A percentile compares a stretch with the other conserved stretches of the same genome.
phyloP scores from a whole-genome alignment of 2,329 filamentous ascomycete genomes.

The Chaetomium sp. region DNA sequence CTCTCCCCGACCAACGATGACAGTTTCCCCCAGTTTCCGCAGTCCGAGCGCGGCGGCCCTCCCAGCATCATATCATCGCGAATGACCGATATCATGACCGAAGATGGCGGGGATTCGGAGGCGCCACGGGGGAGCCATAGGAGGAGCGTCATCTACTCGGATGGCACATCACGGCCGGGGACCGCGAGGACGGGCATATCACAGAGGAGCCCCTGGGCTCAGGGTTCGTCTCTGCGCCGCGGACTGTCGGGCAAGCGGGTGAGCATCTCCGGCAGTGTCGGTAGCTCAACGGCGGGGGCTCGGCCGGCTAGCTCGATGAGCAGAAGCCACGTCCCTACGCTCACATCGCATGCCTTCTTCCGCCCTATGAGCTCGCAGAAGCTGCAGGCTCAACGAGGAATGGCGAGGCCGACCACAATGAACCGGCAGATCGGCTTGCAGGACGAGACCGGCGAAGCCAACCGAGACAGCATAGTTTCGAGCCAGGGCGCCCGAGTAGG shows the following conservation, averaged over 20 bases:
- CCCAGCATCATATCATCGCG: slow-evolving; percentile 71
- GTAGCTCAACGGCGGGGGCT: slow-evolving; percentile 49
- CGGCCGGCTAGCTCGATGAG: slow-evolving; percentile 69
- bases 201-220: slow-evolving; percentile 56
- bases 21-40: slow-evolving; percentile 47
- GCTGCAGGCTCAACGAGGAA: slow-evolving; percentile 83
- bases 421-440: slow-evolving; percentile 42
- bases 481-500: slow-evolving; percentile 45
- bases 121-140: slow-evolving; percentile 41
- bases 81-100: slow-evolving; percentile 66
- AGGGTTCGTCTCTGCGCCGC: slow-evolving; percentile 58
- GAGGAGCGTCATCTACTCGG: slow-evolving; percentile 46
- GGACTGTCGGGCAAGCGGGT: slow-evolving; percentile 50
- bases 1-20: slow-evolving; percentile 43
- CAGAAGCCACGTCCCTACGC: slow-evolving; percentile 83
- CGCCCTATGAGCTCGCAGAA: slow-evolving; percentile 95
- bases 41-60: slow-evolving; percentile 48
- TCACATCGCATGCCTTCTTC: slow-evolving; percentile 91
- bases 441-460: slow-evolving; percentile 42
- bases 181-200: slow-evolving; percentile 58
- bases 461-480: slow-evolving; percentile 61
- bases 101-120: slow-evolving; percentile 54
- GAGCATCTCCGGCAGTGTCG: slow-evolving; percentile 44
- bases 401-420: slow-evolving; percentile 48
- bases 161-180: slow-evolving; percentile 54